A percentile compares a stretch with the other conserved stretches of the same genome.
These are phyloP conservation scores for Ogataea allantospora DNA, from an alignment of 805 yeast species.

Conservation along the genomic window DNA sequence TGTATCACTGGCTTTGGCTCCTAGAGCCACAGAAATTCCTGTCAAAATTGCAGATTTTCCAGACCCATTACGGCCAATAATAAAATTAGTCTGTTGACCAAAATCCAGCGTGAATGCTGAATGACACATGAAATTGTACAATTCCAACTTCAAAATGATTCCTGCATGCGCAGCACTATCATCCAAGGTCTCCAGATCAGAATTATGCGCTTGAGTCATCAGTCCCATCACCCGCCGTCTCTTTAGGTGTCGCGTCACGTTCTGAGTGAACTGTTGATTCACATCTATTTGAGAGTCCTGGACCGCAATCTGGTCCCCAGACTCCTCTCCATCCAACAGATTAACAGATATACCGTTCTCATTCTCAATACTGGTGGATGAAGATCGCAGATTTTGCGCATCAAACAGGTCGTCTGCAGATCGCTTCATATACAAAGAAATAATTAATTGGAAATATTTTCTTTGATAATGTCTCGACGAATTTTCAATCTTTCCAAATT, in stretches of 20 bases:
- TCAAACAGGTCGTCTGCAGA: slow-evolving; percentile 7
- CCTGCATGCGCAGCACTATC: slow-evolving; percentile 54
- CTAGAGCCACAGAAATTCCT: slow-evolving; percentile 82
- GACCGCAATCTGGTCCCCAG: slow-evolving; percentile 15
- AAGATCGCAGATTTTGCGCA: not conserved
- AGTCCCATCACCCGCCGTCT: slow-evolving; percentile 18
- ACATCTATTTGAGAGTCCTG: slow-evolving; percentile 27
- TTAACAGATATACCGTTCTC: slow-evolving; percentile 3
- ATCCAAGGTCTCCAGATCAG: slow-evolving; percentile 15
- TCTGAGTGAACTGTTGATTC: slow-evolving; percentile 29
- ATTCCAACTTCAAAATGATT: slow-evolving; percentile 56
- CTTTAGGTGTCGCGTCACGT: slow-evolving; percentile 24
- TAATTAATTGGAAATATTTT: not conserved
- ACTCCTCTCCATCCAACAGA: slow-evolving; percentile 5
- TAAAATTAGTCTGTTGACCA: slow-evolving; percentile 80
- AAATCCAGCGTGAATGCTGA: slow-evolving; percentile 69
- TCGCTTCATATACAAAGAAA: slow-evolving; percentile 8
- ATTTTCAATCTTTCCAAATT: slow-evolving; percentile 30
- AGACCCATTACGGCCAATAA: slow-evolving; percentile 87
- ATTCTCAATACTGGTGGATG: slow-evolving; percentile 5
- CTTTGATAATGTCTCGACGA: slow-evolving; percentile 9
- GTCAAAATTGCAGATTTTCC: slow-evolving; percentile 90
- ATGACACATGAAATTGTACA: slow-evolving; percentile 89
- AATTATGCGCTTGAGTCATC: slow-evolving; percentile 26
- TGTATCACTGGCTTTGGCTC: slow-evolving; percentile 85